phyloP scores from a whole-genome alignment of 345 rosid genomes.

The Lumnitzera littorea region DNA sequence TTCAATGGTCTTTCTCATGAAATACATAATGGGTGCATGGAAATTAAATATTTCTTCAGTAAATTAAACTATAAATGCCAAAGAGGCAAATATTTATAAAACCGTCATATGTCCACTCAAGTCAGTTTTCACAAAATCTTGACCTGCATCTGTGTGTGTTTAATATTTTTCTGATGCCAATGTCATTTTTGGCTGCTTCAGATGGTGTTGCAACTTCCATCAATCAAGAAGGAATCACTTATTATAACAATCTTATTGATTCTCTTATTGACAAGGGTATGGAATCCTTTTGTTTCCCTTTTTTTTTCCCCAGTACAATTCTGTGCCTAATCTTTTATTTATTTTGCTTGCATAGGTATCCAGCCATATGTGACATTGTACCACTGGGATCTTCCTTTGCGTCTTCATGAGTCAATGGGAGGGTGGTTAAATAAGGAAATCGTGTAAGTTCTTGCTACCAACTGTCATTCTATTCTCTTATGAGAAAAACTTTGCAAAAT shows the following conservation, averaged over 20 bases:
- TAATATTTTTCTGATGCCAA: background rate
- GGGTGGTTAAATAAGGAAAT: slow-evolving; percentile 71
- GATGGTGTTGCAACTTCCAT: slow-evolving; percentile 68
- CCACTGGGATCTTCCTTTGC: slow-evolving; percentile 92
- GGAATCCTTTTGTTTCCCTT: slow-evolving; percentile 6
- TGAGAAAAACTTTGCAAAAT: too few species aligned
- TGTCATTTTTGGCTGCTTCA: slow-evolving; percentile 11
- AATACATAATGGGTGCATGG: too few species aligned
- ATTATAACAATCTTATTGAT: slow-evolving; percentile 57
- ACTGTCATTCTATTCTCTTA: background rate
- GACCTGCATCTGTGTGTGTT: background rate
- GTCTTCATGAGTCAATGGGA: slow-evolving; percentile 66
- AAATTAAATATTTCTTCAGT: too few species aligned
- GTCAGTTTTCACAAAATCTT: background rate
- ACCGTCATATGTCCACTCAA: too few species aligned
- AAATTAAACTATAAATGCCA: too few species aligned
- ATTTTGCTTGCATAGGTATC: slow-evolving; percentile 38
- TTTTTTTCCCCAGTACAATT: slow-evolving; percentile 10
- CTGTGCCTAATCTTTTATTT: slow-evolving; percentile 10
- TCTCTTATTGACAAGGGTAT: slow-evolving; percentile 65
- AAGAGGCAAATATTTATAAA: too few species aligned
- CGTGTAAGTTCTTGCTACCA: slow-evolving; percentile 48
- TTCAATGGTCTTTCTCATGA: too few species aligned
- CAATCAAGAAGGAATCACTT: slow-evolving; percentile 52
- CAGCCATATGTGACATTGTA: slow-evolving; percentile 65